Conservation (phyloP, 1,139 yeast species). For the Diutina scorzettiae region DNA sequence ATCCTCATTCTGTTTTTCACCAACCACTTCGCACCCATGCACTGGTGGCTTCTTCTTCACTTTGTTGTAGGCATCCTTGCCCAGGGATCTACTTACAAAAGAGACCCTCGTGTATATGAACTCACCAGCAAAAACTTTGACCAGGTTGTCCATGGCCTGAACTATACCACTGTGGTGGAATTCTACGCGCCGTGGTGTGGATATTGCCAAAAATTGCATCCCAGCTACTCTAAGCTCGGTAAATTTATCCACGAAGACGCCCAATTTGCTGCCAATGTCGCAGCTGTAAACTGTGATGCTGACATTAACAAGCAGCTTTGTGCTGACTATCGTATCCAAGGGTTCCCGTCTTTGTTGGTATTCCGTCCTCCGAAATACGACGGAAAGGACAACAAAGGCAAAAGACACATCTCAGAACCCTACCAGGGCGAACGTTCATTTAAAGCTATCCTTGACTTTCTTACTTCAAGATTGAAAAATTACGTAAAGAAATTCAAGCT, state of each 20-base stretch:
- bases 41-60: too few relatives aligned
- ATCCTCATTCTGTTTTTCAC: too few relatives aligned
- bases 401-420: conserved; percentile 45
- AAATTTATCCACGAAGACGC: conserved; percentile 34
- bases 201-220: conserved; percentile 50
- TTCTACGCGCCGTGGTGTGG: conserved; percentile 99
- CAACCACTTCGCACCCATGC: too few relatives aligned
- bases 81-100: conserved; percentile 22
- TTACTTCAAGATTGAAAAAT: conserved; percentile 56
- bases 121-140: conserved; percentile 47
- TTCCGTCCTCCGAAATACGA: conserved; percentile 70
- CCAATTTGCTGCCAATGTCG: conserved; percentile 57
- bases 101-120: conserved; percentile 42
- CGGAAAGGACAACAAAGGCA: conserved; percentile 11
- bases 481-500: conserved; percentile 43
- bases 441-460: conserved; percentile 45
- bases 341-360: conserved; percentile 73
- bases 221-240: conserved; percentile 53
- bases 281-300: conserved; percentile 79
- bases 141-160: conserved; percentile 50
- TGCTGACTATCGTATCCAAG: conserved; percentile 50
- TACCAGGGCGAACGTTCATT: conserved; percentile 62
- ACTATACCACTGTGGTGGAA: conserved; percentile 75
- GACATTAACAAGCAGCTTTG: conserved; percentile 58
- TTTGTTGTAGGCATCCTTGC: conserved; percentile 6